phyloP scores from a whole-genome alignment of 1,284 basidiomycete species.

The Ceratobasidium theobromae region DNA sequence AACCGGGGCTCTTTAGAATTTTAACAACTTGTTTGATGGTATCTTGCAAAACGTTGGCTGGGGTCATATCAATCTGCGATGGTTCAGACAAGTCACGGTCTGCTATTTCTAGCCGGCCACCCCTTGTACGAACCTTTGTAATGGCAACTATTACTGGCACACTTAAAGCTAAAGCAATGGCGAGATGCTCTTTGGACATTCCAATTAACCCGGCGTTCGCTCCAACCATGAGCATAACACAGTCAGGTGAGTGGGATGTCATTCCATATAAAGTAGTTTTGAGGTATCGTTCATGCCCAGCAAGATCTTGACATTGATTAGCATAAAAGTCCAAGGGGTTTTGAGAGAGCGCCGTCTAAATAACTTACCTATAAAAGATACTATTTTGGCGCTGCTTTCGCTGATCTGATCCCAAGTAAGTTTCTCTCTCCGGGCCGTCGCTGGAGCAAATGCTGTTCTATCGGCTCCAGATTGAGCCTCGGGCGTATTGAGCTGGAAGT shows the following conservation, averaged over 20 bases:
- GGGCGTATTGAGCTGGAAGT: slow-evolving; percentile 35
- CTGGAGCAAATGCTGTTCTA: slow-evolving; percentile 32
- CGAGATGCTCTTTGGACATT: slow-evolving; percentile 97
- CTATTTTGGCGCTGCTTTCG: slow-evolving; percentile 84
- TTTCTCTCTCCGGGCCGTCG: slow-evolving; percentile 70
- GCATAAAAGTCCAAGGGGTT: slow-evolving; percentile 1
- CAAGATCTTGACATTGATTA: too few relatives aligned
- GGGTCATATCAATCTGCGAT: slow-evolving; percentile 92
- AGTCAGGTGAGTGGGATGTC: slow-evolving; percentile 92
- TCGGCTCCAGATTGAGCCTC: slow-evolving; percentile 33
- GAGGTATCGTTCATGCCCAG: slow-evolving; percentile 86
- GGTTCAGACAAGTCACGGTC: background rate
- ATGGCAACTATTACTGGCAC: slow-evolving; percentile 94
- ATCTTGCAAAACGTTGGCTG: slow-evolving; percentile 83
- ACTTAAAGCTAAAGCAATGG: slow-evolving; percentile 89
- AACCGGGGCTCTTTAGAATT: slow-evolving; percentile 91
- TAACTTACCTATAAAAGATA: slow-evolving; percentile 82
- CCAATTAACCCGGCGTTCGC: slow-evolving; percentile 95
- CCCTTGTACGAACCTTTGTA: slow-evolving; percentile 67
- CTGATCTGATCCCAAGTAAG: slow-evolving; percentile 97
- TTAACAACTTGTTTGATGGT: slow-evolving; percentile 92
- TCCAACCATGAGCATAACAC: slow-evolving; percentile 94
- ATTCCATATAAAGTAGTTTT: slow-evolving; percentile 96
- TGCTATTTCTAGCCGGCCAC: background rate
- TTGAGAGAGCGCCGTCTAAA: background rate